Conservation (phyloP, 495 filamentous ascomycete species). For the Penicillium longicatenatum region DNA sequence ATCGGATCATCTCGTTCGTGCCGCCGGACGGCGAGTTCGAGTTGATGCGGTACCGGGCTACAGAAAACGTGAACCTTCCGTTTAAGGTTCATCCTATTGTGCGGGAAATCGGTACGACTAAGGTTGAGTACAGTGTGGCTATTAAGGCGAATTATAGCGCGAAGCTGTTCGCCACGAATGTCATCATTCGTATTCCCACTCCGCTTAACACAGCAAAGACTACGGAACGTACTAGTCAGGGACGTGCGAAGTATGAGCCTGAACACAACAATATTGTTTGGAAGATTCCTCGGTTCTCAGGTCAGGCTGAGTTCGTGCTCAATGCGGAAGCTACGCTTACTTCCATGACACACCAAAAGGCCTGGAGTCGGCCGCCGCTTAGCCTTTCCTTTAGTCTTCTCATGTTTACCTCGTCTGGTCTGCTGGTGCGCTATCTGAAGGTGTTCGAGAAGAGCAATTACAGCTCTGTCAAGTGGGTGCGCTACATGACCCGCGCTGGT, state of each 20-base stretch:
- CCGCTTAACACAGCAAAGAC: conserved; percentile 95
- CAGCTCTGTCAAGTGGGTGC: conserved; percentile 97
- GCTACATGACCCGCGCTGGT: conserved; percentile 95
- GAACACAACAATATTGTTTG: conserved; percentile 97
- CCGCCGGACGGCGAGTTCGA: conserved; percentile 99
- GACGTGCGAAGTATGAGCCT: conserved; percentile 98
- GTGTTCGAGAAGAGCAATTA: conserved; percentile 99
- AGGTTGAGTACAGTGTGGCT: conserved; percentile 97
- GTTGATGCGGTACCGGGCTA: conserved; percentile 99
- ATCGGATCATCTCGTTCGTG: conserved; percentile 96
- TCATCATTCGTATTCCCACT: conserved; percentile 92
- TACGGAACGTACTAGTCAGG: conserved; percentile 90
- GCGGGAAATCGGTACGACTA: conserved; percentile 94
- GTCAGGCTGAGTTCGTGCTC: conserved; percentile 91
- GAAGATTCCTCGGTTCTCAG: conserved; percentile 97
- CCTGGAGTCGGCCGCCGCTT: conserved; percentile 92
- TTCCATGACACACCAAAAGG: conserved; percentile 97
- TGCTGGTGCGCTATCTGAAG: conserved; percentile 94
- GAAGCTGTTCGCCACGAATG: conserved; percentile 97
- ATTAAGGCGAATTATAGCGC: conserved; percentile 95
- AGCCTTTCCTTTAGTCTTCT: conserved; percentile 88
- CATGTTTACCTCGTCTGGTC: conserved; percentile 95
- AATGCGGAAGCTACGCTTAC: conserved; percentile 92
- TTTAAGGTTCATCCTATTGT: conserved; percentile 99
- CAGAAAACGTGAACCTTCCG: conserved; percentile 97